phyloP scores from a whole-genome alignment of 192 early-diverging fungal species.

The Podila clonocystis region DNA sequence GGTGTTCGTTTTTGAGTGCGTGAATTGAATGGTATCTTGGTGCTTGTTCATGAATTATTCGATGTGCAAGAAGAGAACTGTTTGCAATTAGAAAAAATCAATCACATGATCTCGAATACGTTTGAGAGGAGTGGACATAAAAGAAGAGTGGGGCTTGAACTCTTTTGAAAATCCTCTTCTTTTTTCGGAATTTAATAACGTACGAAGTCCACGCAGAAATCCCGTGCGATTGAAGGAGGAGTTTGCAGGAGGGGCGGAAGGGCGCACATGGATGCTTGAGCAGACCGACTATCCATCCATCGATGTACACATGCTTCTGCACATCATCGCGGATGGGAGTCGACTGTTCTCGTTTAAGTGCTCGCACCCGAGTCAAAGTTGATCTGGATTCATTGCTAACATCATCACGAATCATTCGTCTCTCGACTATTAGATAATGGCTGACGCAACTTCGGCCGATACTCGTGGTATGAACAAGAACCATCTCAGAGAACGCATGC shows the following conservation, averaged over 20 bases:
- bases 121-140: no score
- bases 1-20: no score
- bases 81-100: no score
- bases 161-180: conserved; percentile 2
- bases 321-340: neutral
- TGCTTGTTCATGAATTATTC: no score
- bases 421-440: conserved; percentile 69
- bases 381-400: neutral
- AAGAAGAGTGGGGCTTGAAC: no score
- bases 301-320: neutral
- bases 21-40: no score
- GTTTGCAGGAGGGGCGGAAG: no score
- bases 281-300: neutral
- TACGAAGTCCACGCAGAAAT: conserved; percentile 5
- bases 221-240: neutral
- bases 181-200: conserved; percentile 6
- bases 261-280: no score
- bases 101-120: no score
- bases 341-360: neutral
- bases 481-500: neutral
- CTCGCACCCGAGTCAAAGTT: no score
- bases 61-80: no score
- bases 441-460: conserved; percentile 83
- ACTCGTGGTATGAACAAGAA: conserved; percentile 66
- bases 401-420: neutral